phyloP scores from a whole-genome alignment of 306 rosid species.

The Sesbania bispinosa region DNA sequence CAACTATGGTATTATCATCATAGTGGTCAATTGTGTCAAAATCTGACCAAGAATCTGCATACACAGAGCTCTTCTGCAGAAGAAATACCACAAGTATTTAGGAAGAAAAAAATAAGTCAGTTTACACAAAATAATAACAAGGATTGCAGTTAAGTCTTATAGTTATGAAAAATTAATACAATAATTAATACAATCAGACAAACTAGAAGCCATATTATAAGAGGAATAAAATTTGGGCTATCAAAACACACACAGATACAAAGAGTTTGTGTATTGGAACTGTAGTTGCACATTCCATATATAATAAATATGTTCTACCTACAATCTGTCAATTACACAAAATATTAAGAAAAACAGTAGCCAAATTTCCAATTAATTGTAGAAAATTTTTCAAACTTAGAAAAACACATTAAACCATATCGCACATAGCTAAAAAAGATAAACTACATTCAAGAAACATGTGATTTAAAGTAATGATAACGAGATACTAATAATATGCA shows the following conservation, averaged over 20 bases:
- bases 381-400: neutral
- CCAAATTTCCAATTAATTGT: neutral
- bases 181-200: no score
- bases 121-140: slow-evolving; percentile 9
- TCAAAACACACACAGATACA: neutral
- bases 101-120: slow-evolving; percentile 1
- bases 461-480: slow-evolving; percentile 13
- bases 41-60: slow-evolving; percentile 50
- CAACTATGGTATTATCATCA: slow-evolving; percentile 45
- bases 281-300: neutral
- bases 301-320: neutral
- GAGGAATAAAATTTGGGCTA: slow-evolving; percentile 10
- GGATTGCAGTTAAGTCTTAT: neutral
- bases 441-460: slow-evolving; percentile 4
- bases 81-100: slow-evolving; percentile 20
- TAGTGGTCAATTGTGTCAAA: slow-evolving; percentile 34
- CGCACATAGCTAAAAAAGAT: neutral
- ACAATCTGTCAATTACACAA: neutral
- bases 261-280: neutral
- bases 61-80: slow-evolving; percentile 44
- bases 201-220: slow-evolving; percentile 5
- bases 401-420: neutral
- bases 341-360: neutral
- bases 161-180: neutral
- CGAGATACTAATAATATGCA: neutral